Percentiles rank a stretch among this genome's conserved stretches.
Evolutionary conservation across 2,329 filamentous ascomycete genomes (phyloP).

Genomic region (Fusarium brevicatenulatum): DNA sequence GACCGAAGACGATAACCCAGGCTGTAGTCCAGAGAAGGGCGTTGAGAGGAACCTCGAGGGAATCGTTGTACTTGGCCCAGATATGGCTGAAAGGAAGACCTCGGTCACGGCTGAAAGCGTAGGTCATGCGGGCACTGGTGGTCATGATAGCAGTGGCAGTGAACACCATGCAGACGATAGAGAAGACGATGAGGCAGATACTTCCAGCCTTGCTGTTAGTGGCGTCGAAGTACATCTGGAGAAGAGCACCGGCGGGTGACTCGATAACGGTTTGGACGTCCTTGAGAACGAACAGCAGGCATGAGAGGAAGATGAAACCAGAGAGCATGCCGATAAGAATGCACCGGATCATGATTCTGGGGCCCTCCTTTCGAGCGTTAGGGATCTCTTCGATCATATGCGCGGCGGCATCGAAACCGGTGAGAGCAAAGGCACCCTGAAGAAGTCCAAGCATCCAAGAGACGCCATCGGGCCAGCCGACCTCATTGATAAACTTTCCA

Average conservation of each 20-base stretch:
- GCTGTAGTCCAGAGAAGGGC: constrained; percentile 69
- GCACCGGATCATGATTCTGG: constrained; percentile 73
- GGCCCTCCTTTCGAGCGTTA: constrained; percentile 66
- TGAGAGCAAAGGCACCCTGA: constrained; percentile 61
- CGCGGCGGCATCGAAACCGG: constrained; percentile 59
- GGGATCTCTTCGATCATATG: constrained; percentile 65
- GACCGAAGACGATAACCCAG: constrained; percentile 74
- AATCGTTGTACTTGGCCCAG: constrained; percentile 70
- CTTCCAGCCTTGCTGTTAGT: constrained; percentile 71
- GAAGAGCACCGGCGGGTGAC: constrained; percentile 65
- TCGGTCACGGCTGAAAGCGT: constrained; percentile 72
- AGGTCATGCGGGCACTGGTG: constrained; percentile 73
- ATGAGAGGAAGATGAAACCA: constrained; percentile 68
- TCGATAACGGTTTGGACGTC: constrained; percentile 67
- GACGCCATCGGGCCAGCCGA: constrained; percentile 75
- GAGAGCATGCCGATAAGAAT: constrained; percentile 72
- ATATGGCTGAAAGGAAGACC: constrained; percentile 72
- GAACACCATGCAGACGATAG: constrained; percentile 72
- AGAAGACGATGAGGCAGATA: constrained; percentile 73
- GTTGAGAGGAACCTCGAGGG: constrained; percentile 73
- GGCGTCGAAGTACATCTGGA: constrained; percentile 72
- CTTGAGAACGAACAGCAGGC: constrained; percentile 71
- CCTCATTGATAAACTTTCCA: constrained; percentile 72
- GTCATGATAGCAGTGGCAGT: constrained; percentile 73
- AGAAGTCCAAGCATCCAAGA: constrained; percentile 66